Evolutionary conservation across 2,329 filamentous ascomycete genomes (phyloP).

Genomic region (Aspergillus sp.): DNA sequence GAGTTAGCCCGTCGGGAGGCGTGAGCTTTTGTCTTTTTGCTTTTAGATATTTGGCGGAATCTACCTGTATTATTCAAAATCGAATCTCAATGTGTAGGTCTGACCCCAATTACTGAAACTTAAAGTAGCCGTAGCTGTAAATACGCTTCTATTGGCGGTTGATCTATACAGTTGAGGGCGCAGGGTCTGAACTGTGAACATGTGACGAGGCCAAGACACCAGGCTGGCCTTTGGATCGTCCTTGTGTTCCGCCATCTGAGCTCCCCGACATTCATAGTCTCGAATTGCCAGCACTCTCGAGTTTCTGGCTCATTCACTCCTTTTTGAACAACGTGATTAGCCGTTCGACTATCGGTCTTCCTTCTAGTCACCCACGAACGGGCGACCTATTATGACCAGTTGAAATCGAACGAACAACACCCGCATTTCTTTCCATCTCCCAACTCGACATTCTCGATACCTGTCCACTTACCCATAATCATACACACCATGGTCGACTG

Average conservation of each 20-base stretch:
- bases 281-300: background rate
- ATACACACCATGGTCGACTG: constrained; percentile 61
- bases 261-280: background rate
- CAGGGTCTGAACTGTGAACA: constrained; percentile 11
- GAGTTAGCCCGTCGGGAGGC: background rate
- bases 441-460: background rate
- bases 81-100: background rate
- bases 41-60: background rate
- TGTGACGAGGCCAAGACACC: constrained; percentile 28
- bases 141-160: background rate
- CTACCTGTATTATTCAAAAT: constrained; percentile 4
- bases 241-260: background rate
- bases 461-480: constrained; percentile 15
- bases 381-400: constrained; percentile 10
- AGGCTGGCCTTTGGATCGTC: constrained; percentile 27
- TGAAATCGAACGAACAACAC: background rate
- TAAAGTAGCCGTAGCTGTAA: background rate
- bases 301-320: background rate
- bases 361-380: background rate
- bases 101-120: background rate
- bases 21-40: background rate
- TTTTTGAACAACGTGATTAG: background rate
- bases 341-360: background rate
- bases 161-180: background rate
- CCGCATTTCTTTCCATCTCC: background rate